phyloP scores from a whole-genome alignment of 2,329 filamentous ascomycete genomes.

The Aureobasidium mangrovei region DNA sequence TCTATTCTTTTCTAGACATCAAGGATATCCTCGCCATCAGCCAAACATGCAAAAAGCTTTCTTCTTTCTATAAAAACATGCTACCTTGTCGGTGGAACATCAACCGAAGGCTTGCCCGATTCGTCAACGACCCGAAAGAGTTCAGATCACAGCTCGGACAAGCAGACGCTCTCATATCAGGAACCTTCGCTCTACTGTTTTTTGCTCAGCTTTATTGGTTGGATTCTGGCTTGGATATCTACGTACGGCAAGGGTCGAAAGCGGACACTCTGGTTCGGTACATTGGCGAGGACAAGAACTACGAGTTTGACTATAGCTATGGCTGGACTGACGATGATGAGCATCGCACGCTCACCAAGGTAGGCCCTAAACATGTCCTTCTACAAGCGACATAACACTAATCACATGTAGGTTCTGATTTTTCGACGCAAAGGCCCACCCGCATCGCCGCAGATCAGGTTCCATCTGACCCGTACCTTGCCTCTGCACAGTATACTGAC shows the following conservation, averaged over 20 bases:
- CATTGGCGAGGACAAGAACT: conserved; percentile 1
- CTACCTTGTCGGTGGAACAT: conserved; percentile 11
- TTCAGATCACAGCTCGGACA: conserved; percentile 3
- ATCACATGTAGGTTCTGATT: neutral
- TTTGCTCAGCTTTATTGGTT: conserved; percentile 9
- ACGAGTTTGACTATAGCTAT: conserved; percentile 5
- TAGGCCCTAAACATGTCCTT: neutral
- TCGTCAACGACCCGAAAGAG: conserved; percentile 6
- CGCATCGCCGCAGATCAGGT: conserved; percentile 1
- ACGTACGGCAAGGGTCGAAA: conserved; percentile 8
- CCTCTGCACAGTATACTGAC: conserved; percentile 9
- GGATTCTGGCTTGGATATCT: conserved; percentile 8
- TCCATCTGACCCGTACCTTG: conserved; percentile 2
- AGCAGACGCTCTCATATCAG: conserved; percentile 11
- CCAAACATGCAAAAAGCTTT: conserved; percentile 6
- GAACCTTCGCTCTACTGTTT: conserved; percentile 12
- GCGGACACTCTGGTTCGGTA: conserved; percentile 8
- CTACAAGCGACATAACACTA: neutral
- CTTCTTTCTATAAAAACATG: conserved; percentile 3
- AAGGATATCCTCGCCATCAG: neutral
- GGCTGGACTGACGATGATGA: conserved; percentile 7
- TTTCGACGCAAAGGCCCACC: neutral
- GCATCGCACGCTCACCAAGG: conserved; percentile 5
- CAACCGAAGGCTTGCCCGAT: conserved; percentile 5
- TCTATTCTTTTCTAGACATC: neutral